Evolutionary conservation across 306 rosid genomes (phyloP).

Genomic region (Castanea crenata): DNA sequence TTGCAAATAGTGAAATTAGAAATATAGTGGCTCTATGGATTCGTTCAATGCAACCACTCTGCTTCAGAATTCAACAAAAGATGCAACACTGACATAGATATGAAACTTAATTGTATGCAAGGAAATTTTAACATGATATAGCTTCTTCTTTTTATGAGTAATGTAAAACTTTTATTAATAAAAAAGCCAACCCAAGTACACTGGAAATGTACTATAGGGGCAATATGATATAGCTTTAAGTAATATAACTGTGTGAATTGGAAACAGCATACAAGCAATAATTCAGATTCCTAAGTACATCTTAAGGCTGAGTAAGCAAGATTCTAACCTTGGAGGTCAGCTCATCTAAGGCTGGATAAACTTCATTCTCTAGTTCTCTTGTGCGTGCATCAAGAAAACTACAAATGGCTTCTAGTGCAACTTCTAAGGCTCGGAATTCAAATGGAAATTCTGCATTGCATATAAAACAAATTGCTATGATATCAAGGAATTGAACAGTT

Average conservation of each 20-base stretch:
- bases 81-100: too few species aligned
- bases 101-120: too few species aligned
- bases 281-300: neutral
- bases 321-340: conserved; percentile 62
- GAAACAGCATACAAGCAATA: neutral
- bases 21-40: too few species aligned
- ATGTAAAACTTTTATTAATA: too few species aligned
- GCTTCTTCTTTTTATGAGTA: too few species aligned
- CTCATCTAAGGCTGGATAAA: conserved; percentile 86
- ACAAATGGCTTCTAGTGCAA: conserved; percentile 65
- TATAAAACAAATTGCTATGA: neutral
- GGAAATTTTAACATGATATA: too few species aligned
- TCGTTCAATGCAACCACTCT: too few species aligned
- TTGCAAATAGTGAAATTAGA: too few species aligned
- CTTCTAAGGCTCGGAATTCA: conserved; percentile 76
- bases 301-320: neutral
- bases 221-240: too few species aligned
- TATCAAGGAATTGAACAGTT: neutral
- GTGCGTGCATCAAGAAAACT: conserved; percentile 73
- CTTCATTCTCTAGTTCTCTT: conserved; percentile 54
- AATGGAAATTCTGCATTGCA: conserved; percentile 64
- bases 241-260: neutral
- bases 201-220: too few species aligned
- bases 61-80: too few species aligned
- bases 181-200: too few species aligned